Conservation (phyloP, 1,139 yeast species). For the Saccharomyces hybrid region DNA sequence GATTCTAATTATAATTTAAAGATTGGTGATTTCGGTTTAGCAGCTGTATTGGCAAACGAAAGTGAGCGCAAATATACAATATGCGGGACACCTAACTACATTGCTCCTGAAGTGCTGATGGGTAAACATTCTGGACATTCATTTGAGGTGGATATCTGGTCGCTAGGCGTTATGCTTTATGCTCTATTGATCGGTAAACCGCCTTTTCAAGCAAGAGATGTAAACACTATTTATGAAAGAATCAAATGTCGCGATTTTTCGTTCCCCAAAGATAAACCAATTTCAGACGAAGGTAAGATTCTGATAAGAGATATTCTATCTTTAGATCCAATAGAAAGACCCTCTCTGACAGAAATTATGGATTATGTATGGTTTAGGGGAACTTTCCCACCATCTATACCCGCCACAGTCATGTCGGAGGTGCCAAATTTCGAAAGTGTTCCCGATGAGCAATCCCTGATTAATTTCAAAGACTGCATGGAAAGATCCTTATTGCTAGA, state of each 20-base stretch:
- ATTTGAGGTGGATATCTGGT: conserved; percentile 94
- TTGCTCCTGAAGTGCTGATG: conserved; percentile 92
- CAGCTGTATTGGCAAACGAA: conserved; percentile 71
- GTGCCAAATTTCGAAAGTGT: too few species aligned
- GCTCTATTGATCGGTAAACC: conserved; percentile 90
- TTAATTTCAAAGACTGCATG: conserved; percentile 36
- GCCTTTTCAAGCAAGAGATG: conserved; percentile 95
- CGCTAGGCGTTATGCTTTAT: conserved; percentile 91
- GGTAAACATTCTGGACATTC: conserved; percentile 87
- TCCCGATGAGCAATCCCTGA: too few species aligned
- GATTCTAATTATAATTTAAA: conserved; percentile 89
- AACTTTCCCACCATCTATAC: too few species aligned
- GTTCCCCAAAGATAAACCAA: too few species aligned
- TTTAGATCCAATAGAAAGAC: too few species aligned
- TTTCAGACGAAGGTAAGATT: too few species aligned
- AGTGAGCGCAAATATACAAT: conserved; percentile 81
- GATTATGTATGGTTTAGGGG: too few species aligned
- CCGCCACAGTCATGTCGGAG: too few species aligned
- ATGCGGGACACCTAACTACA: conserved; percentile 97
- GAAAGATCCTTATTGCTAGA: conserved; percentile 55
- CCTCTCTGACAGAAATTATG: too few species aligned
- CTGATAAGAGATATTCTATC: too few species aligned
- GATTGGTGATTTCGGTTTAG: conserved; percentile 95
- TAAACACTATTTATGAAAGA: conserved; percentile 85
- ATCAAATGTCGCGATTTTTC: conserved; percentile 45